Percentiles rank a stretch among this genome's conserved stretches.
These are phyloP conservation scores for Dovyalis caffra DNA, from an alignment of 345 rosid genomes.

Conservation along the genomic window DNA sequence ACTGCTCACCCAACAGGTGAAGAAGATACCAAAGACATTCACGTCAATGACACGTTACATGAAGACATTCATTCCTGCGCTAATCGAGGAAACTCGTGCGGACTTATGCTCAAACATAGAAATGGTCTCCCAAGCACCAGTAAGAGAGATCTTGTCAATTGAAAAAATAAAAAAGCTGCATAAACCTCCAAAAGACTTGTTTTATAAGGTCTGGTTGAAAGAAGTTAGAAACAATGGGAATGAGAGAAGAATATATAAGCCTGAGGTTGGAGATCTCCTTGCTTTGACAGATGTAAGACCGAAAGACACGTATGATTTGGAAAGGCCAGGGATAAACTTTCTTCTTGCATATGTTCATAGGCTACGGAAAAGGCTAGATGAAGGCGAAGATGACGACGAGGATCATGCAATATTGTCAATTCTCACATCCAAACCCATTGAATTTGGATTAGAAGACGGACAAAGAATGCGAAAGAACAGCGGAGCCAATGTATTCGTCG, in stretches of 20 bases:
- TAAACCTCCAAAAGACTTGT: not conserved
- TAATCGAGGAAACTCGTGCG: not conserved
- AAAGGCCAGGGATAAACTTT: slow-evolving; percentile 26
- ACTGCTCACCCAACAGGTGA: not conserved
- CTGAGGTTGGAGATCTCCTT: slow-evolving; percentile 39
- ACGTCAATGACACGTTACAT: not conserved
- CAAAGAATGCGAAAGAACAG: not conserved
- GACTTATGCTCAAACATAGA: not conserved
- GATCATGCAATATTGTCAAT: slow-evolving; percentile 15
- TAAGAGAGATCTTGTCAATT: not conserved
- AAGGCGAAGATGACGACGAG: not conserved
- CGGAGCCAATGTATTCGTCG: slow-evolving; percentile 21
- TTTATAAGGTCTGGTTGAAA: not conserved
- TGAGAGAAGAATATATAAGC: slow-evolving; percentile 4
- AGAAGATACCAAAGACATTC: not conserved
- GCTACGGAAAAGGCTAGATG: not conserved
- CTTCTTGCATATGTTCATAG: slow-evolving; percentile 33
- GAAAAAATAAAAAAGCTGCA: not conserved
- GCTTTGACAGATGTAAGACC: slow-evolving; percentile 39
- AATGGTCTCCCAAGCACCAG: not conserved
- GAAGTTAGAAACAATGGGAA: not conserved
- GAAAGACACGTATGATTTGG: slow-evolving; percentile 27
- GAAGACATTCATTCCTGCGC: not conserved
- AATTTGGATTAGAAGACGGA: not conserved
- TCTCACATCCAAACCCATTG: slow-evolving; percentile 33